Evolutionary conservation across 345 rosid genomes (phyloP).

Genomic region (Eucalyptus marginata): DNA sequence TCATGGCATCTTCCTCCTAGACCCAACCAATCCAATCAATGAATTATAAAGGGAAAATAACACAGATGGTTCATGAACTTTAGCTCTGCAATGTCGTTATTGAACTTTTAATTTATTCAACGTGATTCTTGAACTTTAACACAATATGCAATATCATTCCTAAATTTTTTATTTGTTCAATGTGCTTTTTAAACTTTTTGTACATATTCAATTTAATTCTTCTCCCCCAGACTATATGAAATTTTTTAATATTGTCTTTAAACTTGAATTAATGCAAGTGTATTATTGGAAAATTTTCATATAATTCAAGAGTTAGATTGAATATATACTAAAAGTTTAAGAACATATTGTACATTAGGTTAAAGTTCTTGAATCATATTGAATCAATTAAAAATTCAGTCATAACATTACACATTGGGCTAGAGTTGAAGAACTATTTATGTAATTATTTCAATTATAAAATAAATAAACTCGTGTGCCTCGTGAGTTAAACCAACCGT

Average conservation of each 20-base stretch:
- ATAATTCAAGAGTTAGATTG: background rate
- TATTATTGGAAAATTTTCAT: no score
- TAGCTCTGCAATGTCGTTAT: background rate
- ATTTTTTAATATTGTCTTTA: no score
- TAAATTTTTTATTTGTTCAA: no score
- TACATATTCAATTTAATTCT: background rate
- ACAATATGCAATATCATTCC: no score
- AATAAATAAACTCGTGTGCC: background rate
- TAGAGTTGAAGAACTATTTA: background rate
- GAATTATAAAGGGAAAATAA: background rate
- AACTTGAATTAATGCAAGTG: background rate
- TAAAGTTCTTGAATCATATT: background rate
- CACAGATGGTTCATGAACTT: no score
- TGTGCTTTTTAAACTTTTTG: rapidly evolving
- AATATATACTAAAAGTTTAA: no score
- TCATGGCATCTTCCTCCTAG: background rate
- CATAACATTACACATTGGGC: no score
- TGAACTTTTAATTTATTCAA: no score
- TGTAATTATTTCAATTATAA: background rate
- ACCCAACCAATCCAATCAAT: background rate
- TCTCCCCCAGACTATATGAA: background rate
- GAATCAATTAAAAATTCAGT: no score
- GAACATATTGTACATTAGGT: no score
- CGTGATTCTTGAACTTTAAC: background rate
- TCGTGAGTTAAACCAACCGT: background rate